These are phyloP conservation scores for Dothideomycetidae sp. DNA, from an alignment of 2,329 filamentous ascomycete genomes.

Conservation along the genomic window DNA sequence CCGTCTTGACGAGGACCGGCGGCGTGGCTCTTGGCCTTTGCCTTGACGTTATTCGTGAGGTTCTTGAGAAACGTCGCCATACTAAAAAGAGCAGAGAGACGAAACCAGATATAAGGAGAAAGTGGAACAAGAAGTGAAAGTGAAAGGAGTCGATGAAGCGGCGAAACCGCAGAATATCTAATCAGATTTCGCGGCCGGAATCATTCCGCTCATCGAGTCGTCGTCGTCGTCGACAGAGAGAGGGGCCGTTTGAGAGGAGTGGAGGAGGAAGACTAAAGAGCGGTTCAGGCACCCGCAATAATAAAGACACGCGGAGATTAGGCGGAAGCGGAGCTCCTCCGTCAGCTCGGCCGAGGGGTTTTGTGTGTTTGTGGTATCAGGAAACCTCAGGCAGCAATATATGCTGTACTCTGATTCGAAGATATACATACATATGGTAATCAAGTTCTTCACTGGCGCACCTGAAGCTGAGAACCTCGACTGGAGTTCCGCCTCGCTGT, in stretches of 20 bases:
- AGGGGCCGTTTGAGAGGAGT: too few species aligned
- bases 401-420: not conserved
- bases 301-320: not conserved
- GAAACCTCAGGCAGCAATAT: not conserved
- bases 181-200: not conserved
- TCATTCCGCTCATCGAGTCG: not conserved
- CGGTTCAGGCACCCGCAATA: too few species aligned
- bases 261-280: too few species aligned
- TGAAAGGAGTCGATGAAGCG: not conserved
- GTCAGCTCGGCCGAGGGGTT: not conserved
- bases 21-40: conserved; percentile 12
- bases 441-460: conserved; percentile 47
- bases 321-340: not conserved
- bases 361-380: too few species aligned
- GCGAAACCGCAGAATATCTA: not conserved
- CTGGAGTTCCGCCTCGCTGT: conserved; percentile 40
- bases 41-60: conserved; percentile 16
- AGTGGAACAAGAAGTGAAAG: not conserved
- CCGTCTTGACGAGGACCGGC: conserved; percentile 18
- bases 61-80: conserved; percentile 17
- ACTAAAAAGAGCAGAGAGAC: conserved; percentile 11
- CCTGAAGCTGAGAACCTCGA: conserved; percentile 39
- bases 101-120: not conserved
- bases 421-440: too few species aligned
- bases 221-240: too few species aligned